Evolutionary conservation across 2,329 filamentous ascomycete species (phyloP), one percentile per base, ranked within the genome.

Genomic region (Sordariomycetes sp.): DNA sequence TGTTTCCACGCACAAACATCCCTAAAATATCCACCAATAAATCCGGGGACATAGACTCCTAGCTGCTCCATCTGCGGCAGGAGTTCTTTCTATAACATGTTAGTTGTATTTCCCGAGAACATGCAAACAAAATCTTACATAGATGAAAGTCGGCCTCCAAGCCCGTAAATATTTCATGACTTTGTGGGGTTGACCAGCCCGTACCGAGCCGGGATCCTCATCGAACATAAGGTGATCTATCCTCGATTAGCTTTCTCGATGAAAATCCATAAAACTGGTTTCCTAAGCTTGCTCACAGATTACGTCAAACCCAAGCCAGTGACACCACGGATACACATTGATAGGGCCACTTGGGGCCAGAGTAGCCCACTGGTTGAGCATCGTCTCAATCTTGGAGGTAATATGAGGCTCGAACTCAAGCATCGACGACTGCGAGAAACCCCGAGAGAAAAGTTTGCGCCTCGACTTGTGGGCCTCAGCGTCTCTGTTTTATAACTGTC

Each of bases 161-260:
- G 58, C 58, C 12, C 54, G 1, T 14, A 59, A 28, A 43, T 59
- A 59, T 22, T 43, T 52, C 58, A 59, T 59, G 34, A 59, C 58
- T 28, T 51, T 22, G 25, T 57, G 53, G 3, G 54, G 48, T n/a
- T 37, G n/a, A 22, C 58, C 58, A 43, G 24, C 22, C 10, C 37
- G 32, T 35, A 59, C 58, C 14, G 58, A 57, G 20, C 55, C 58
- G 20, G 58, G 58, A 46, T 59, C 58, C 48, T 57, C 54, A 37
- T 59, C 58, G 40, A 59, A 59, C 54, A 59, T 57, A 16, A 59
- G 55, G 32, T 59, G 54, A 34, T 59, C 58, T 57, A 28, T 24
- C 18, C n/a, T 53, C 12, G n/a, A 24, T 53, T 46, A 56, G 54
- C 18, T 18, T 50, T n/a, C 46, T n/a, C 22, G 18, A 51, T 4